Conservation (phyloP, 106 monocot genomes). For the Phalaenopsis aphrodite region DNA sequence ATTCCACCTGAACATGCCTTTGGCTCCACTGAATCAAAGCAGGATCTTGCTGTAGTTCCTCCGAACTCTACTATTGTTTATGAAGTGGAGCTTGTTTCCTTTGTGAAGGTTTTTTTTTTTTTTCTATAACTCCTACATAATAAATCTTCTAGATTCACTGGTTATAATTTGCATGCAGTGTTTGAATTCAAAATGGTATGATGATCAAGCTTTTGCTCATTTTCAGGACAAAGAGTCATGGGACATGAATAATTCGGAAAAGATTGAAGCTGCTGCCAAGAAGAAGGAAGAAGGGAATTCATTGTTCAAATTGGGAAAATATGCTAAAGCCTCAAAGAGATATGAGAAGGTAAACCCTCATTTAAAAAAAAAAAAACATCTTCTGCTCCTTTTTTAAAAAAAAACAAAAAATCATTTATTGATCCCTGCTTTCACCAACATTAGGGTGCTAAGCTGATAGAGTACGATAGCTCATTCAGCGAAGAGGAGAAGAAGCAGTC, state of each 20-base stretch:
- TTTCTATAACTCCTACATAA: background rate
- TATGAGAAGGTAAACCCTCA: conserved; percentile 52
- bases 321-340: conserved; percentile 59
- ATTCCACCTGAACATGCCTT: conserved; percentile 82
- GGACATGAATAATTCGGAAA: conserved; percentile 69
- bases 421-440: background rate
- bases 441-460: conserved; percentile 38
- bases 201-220: background rate
- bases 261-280: conserved; percentile 68
- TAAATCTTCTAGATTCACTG: background rate
- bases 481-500: conserved; percentile 65
- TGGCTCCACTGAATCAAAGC: conserved; percentile 55
- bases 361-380: no score
- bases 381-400: no score
- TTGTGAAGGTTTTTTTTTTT: conserved; percentile 51
- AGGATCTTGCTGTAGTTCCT: conserved; percentile 75
- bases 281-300: conserved; percentile 86
- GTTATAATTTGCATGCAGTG: background rate
- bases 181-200: background rate
- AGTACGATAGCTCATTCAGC: conserved; percentile 55
- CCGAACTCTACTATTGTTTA: conserved; percentile 72
- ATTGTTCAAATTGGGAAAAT: conserved; percentile 38
- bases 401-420: background rate
- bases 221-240: conserved; percentile 83
- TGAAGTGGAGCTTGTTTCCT: conserved; percentile 88